Percentiles rank a stretch among this genome's conserved stretches.
Conservation (phyloP, 2,329 filamentous ascomycete genomes). For the Davidsoniella neocaledoniae region DNA sequence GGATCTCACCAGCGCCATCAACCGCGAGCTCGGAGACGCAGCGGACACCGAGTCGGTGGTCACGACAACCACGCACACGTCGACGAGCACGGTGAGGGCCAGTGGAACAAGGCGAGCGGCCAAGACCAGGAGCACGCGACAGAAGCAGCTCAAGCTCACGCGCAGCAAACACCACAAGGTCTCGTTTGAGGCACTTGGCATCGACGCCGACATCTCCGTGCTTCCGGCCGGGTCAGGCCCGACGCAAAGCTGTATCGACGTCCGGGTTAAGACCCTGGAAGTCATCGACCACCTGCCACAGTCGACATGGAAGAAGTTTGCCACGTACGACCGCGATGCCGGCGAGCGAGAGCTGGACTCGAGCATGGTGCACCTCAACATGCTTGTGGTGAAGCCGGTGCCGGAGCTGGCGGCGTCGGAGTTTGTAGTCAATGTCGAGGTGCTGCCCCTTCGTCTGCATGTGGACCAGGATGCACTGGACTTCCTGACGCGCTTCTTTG, state of each 20-base stretch:
- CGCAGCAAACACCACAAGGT: constrained; percentile 90
- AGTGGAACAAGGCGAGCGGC: constrained; percentile 27
- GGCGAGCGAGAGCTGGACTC: constrained; percentile 73
- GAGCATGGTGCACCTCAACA: constrained; percentile 78
- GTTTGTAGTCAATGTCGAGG: constrained; percentile 60
- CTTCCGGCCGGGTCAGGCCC: constrained; percentile 65
- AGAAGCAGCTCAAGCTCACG: constrained; percentile 52
- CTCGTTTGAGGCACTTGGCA: constrained; percentile 75
- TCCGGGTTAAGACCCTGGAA: constrained; percentile 68
- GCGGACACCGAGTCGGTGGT: constrained; percentile 77
- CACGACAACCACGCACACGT: constrained; percentile 51
- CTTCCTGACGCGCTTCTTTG: constrained; percentile 93
- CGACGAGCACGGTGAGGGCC: constrained; percentile 37
- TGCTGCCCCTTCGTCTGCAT: constrained; percentile 77
- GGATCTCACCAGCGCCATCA: constrained; percentile 70
- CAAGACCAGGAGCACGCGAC: constrained; percentile 32
- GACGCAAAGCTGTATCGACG: constrained; percentile 72
- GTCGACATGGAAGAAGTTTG: constrained; percentile 97
- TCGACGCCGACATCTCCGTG: constrained; percentile 65
- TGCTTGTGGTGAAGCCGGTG: constrained; percentile 76
- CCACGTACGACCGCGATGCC: constrained; percentile 77
- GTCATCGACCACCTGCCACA: constrained; percentile 89
- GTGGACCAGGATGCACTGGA: constrained; percentile 96
- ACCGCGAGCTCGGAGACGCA: constrained; percentile 71
- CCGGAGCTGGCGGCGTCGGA: constrained; percentile 75